Evolutionary conservation across 805 yeast genomes (phyloP).

Genomic region (Nakazawaea wyomingensis): DNA sequence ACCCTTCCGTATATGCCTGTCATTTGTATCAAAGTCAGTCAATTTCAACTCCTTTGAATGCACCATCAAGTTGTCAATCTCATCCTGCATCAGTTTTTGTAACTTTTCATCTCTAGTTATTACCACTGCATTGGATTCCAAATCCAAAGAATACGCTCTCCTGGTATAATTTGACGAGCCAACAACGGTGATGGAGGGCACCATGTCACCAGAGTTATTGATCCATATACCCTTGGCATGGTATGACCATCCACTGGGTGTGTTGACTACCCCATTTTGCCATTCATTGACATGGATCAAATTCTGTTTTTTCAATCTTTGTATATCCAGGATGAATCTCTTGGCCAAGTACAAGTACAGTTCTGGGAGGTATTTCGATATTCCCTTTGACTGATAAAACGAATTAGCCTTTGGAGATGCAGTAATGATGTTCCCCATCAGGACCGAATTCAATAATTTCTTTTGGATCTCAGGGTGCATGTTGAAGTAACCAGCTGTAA

Average conservation of each 20-base stretch:
- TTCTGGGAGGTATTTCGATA: conserved; percentile 76
- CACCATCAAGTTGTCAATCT: conserved; percentile 53
- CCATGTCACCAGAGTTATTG: conserved; percentile 45
- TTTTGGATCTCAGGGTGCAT: conserved; percentile 70
- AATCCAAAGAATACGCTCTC: conserved; percentile 80
- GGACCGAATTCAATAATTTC: conserved; percentile 50
- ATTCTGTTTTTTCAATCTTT: conserved; percentile 32
- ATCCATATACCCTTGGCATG: conserved; percentile 97
- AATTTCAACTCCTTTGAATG: conserved; percentile 49
- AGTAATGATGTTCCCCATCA: conserved; percentile 70
- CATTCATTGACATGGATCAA: conserved; percentile 69
- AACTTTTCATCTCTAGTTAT: conserved; percentile 63
- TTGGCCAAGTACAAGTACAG: conserved; percentile 79
- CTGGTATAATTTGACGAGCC: conserved; percentile 94
- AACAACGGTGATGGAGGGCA: conserved; percentile 72
- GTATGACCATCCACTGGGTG: conserved; percentile 89
- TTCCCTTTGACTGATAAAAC: conserved; percentile 78
- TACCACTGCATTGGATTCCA: conserved; percentile 82
- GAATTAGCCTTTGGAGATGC: conserved; percentile 95
- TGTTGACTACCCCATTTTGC: conserved; percentile 80
- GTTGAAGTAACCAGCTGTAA: conserved; percentile 96
- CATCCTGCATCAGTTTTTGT: conserved; percentile 51
- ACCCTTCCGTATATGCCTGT: conserved; percentile 55
- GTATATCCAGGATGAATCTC: conserved; percentile 54
- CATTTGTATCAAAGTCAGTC: conserved; percentile 58